Evolutionary conservation across 2,329 filamentous ascomycete genomes (phyloP), one percentile per base, ranked within the genome.

Genomic region (Dendrostoma leiphaemia): DNA sequence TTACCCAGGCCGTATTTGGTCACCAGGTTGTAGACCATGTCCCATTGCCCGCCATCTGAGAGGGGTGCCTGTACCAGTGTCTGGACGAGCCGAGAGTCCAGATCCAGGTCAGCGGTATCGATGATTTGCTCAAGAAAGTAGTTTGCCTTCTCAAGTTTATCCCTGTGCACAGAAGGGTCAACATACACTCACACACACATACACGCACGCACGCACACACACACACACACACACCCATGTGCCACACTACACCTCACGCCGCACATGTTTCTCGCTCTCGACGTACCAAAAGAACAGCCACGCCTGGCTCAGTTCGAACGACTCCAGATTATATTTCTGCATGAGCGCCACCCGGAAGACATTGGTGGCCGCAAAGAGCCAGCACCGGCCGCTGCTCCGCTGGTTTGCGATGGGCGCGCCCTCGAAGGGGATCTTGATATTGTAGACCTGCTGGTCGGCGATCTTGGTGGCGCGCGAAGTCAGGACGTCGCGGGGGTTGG

Each of bases 321-420:
- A 77, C 44, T 85, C 81, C 19, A 96, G 81, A 59, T 85, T 83
- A 70, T 95, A 89, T 64, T 86, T 86, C 71, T 89, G 88, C 87
- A 94, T 93, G 44, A 96, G 77, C 1, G 90, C 88, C n/a, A 96
- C 81, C 26, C 91, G 87, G 73, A 96, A 94, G 53, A 95, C 86
- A 63, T 96, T 96, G n/a, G 90, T 94, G 4, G 89, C 84, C 1
- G 91, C 91, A 63, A 96, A 96, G 59, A 96, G 82, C 91, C 91
- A 96, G 77, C 91, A 96, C 60, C 91, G 81, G 7, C 91, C 91
- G 2, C 88, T 91, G 7, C 82, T 82, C 31, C 86, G 80, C 73
- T 96, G 91, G 69, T 95, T 92, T 0, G 91, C 95, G 59, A 96
- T 86, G 0, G 91, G 91, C 0, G 78, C 80, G 46, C 91, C 91